Base-by-base conservation (phyloP, 495 filamentous ascomycete species). In the Lophiotrema nucula region DNA sequence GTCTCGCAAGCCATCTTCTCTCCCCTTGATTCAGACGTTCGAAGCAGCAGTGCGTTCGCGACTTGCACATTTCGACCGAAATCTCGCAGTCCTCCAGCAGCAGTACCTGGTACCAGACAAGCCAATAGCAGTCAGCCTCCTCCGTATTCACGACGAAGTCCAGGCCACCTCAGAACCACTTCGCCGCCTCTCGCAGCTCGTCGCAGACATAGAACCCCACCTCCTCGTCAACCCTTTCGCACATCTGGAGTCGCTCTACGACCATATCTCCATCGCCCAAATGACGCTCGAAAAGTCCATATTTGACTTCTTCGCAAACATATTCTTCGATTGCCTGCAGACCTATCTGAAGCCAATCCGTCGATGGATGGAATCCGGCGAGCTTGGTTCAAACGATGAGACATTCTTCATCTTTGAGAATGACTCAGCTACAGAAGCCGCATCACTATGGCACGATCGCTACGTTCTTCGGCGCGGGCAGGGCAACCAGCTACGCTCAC, bases 261-360 rank as follows among this genome's bases (percentile, higher is more conserved):
- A 89, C 25, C 71, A 79, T 5, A 79, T 85, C 1, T 86, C 84
- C 64, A 73, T 78, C 31, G 78, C 81, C 4, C 90, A 97, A 68
- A 77, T 88, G 53, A 79, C 80, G 37, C 87, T 86, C 1, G 79
- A 87, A 46, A 75, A 76, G 3, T 69, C 64, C 6, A 74, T 79
- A 18, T 95, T 86, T 63, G 66, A 70, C 24, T 80, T 77, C 39
- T 77, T 91, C 15, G 81, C 81, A 10, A 72, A 72, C 3, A 73
- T 96, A 11, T 95, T 97, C 71, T 87, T 93, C 45, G 77, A 84
- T 23, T 95, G 90, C 67, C 88, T 96, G 31, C 81, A 86, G 56
- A 84, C 88, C 2, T 97, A 96, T 68, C 77, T 92, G 24, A 83
- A 81, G 12, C 89, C 90, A 0, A 83, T 97, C 24, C 79, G 84